phyloP scores from a whole-genome alignment of 371 early-diverging fungal genomes.

The Mortierella sp. region DNA sequence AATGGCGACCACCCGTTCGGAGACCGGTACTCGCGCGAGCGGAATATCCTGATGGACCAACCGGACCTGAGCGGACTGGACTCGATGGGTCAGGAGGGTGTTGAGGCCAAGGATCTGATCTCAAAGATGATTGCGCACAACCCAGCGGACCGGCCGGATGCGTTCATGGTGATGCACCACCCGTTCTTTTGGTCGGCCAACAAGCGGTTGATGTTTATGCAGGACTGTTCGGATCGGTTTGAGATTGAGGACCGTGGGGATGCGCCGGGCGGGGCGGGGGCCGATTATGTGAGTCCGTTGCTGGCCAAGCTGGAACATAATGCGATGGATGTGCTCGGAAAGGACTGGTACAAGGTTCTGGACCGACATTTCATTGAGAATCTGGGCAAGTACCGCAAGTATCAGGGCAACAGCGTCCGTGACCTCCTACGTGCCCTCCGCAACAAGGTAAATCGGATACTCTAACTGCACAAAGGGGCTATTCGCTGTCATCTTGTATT shows the following conservation, averaged over 20 bases:
- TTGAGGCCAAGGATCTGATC: conserved; percentile 92
- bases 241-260: conserved; percentile 82
- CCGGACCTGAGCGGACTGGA: conserved; percentile 81
- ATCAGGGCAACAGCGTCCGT: conserved; percentile 85
- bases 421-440: conserved; percentile 94
- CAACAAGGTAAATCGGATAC: conserved; percentile 79
- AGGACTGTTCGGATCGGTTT: conserved; percentile 95
- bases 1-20: conserved; percentile 97
- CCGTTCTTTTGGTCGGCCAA: conserved; percentile 96
- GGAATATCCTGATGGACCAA: conserved; percentile 83
- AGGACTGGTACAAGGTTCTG: conserved; percentile 88
- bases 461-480: no score
- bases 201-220: conserved; percentile 88
- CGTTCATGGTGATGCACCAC: conserved; percentile 82
- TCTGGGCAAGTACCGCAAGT: conserved; percentile 91
- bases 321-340: conserved; percentile 72
- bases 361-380: conserved; percentile 85
- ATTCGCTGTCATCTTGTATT: not conserved
- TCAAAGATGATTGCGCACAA: conserved; percentile 88
- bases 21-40: conserved; percentile 87
- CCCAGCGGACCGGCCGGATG: conserved; percentile 82
- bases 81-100: conserved; percentile 75
- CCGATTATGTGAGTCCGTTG: conserved; percentile 56
- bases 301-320: conserved; percentile 76
- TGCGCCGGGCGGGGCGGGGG: conserved; percentile 65